These are phyloP conservation scores for Fomitopsis pulvina DNA, from an alignment of 768 basidiomycete genomes.

Conservation along the genomic window DNA sequence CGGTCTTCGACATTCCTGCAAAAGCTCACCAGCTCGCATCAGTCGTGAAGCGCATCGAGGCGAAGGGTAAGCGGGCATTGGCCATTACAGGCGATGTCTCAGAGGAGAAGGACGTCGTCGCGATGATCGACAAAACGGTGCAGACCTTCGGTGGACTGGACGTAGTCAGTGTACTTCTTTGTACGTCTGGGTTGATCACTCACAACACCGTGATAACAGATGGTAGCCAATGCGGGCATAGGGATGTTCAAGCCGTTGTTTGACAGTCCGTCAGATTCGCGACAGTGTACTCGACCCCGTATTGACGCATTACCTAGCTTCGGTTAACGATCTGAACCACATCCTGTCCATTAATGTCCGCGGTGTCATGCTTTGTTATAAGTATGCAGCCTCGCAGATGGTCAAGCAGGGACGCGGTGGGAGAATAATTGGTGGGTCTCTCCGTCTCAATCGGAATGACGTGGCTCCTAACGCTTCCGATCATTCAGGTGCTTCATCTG, in stretches of 20 bases:
- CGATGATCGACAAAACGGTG: conserved; percentile 27
- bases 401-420: conserved; percentile 33
- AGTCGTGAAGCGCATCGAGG: conserved; percentile 13
- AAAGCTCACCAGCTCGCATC: conserved; percentile 11
- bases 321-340: conserved; percentile 10
- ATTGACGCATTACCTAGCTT: background rate
- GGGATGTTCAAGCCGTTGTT: conserved; percentile 6
- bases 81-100: conserved; percentile 33
- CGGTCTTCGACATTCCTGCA: conserved; percentile 10
- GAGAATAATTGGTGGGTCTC: conserved; percentile 27
- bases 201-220: conserved; percentile 7
- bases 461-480: background rate
- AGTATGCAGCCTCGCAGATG: conserved; percentile 34
- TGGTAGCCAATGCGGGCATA: conserved; percentile 24
- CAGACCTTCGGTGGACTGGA: conserved; percentile 36
- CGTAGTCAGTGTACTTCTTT: too few relatives aligned
- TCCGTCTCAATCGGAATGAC: too few relatives aligned
- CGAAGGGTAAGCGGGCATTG: conserved; percentile 18
- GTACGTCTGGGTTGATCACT: background rate
- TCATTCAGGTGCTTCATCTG: conserved; percentile 14
- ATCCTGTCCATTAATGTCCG: conserved; percentile 26
- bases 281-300: too few relatives aligned
- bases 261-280: conserved; percentile 3
- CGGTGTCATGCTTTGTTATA: conserved; percentile 31
- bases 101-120: conserved; percentile 33